These are phyloP conservation scores for Tuber aestivum DNA, from an alignment of 495 filamentous ascomycete genomes.

Conservation along the genomic window DNA sequence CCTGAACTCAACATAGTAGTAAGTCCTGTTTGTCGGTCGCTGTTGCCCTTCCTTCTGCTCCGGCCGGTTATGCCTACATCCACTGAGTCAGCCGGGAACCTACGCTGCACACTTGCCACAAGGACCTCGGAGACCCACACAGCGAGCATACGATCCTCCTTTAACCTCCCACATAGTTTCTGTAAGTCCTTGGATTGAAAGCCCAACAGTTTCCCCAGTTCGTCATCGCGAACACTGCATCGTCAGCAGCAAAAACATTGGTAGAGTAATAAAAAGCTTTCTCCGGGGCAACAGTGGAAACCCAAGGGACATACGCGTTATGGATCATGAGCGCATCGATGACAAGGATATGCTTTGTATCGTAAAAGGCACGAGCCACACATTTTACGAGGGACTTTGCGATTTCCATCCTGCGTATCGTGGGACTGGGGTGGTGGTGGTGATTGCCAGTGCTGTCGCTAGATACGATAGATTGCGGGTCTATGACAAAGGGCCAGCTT, in stretches of 20 bases:
- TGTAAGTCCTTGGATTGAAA: conserved; percentile 84
- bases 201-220: conserved; percentile 75
- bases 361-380: conserved; percentile 86
- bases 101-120: background rate
- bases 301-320: conserved; percentile 58
- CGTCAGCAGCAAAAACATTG: background rate
- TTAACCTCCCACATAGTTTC: conserved; percentile 73
- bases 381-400: conserved; percentile 82
- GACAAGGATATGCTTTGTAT: conserved; percentile 78
- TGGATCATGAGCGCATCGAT: conserved; percentile 90
- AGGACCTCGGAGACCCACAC: conserved; percentile 48
- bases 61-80: conserved; percentile 62
- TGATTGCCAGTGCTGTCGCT: background rate
- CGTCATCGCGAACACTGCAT: conserved; percentile 66
- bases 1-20: conserved; percentile 94
- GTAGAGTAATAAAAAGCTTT: background rate
- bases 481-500: background rate
- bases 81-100: conserved; percentile 27
- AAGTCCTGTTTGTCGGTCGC: conserved; percentile 75
- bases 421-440: background rate
- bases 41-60: conserved; percentile 74
- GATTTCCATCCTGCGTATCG: conserved; percentile 60
- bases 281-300: conserved; percentile 32
- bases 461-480: background rate
- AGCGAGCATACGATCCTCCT: conserved; percentile 75